Base-by-base conservation (phyloP, 202 grass and related monocot genomes). In the Hordeum pubiflorum region DNA sequence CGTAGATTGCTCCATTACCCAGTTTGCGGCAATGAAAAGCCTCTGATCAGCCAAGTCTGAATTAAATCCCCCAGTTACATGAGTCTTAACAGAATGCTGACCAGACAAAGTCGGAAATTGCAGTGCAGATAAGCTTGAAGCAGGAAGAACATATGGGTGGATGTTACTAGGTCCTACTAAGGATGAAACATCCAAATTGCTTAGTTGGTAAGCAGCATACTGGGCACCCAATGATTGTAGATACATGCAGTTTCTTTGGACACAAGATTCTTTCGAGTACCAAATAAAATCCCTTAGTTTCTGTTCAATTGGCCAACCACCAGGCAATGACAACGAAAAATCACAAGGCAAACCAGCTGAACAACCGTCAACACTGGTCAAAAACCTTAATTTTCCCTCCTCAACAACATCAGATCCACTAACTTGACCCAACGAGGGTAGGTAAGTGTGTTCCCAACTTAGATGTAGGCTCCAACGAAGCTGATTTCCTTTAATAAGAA, bases 1-100 rank as follows among this genome's bases (percentile, higher is more conserved):
- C 27, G 84, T 89, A 79, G 89, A 86, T 64, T 94, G 94, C 63
- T 92, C 90, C 74, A 97, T 87, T 69, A 88, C 88, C 94, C 94
- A 97, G 68, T 93, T 94, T 79, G 92, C 89, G 78, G 94, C 92
- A 80, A 94, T 89, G 80, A 97, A 94, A 89, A 97, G 90, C 84
- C 86, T 91, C 68, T 88, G 81, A 79, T 84, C 89, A 69, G 83
- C 88, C 86, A 94, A 60, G 31, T 58, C 79, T 46, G 52, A 77
- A 82, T 97, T 82, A 66, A 94, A 94, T 41, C 58, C 37, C 40
- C 59, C 46, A 48, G 48, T 56, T 76, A 63, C 34, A 66, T 0
- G 10, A 86, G 13, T 48, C 54, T 78, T 77, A 13, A 79, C 52
- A 75, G 23, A 60, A 74, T 86, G 77, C n/a, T 63, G 44, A 58